Percentiles rank a stretch among this genome's conserved stretches.
phyloP scores from a whole-genome alignment of 108 stramenopile genomes.

The Asterionellopsis glacialis region DNA sequence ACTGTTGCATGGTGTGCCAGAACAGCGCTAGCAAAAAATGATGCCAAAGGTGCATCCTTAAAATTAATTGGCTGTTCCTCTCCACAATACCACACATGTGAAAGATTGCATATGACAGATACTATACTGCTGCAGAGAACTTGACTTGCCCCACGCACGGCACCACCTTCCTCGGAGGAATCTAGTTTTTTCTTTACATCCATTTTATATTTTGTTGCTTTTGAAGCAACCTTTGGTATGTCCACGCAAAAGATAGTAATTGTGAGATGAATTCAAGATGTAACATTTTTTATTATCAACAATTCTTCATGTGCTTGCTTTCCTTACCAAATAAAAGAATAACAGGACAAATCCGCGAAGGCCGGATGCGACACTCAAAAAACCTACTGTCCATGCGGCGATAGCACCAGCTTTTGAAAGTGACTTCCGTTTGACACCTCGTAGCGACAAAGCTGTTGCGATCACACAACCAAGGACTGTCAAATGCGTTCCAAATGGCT shows the following conservation, averaged over 20 bases:
- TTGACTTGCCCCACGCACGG: constrained; percentile 58
- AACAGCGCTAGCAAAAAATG: constrained; percentile 54
- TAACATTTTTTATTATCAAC: too few species aligned
- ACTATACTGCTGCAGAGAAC: constrained; percentile 68
- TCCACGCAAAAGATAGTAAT: too few species aligned
- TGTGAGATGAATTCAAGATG: too few species aligned
- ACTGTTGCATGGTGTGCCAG: constrained; percentile 78
- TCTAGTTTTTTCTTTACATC: constrained; percentile 46
- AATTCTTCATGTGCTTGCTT: too few species aligned
- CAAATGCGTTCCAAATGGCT: constrained; percentile 39
- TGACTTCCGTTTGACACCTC: constrained; percentile 45
- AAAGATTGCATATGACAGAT: constrained; percentile 42
- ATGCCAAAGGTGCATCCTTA: constrained; percentile 16
- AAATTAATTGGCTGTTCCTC: constrained; percentile 30
- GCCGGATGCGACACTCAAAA: constrained; percentile 51
- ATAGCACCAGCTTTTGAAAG: constrained; percentile 54
- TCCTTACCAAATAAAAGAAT: constrained; percentile 51
- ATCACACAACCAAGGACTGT: constrained; percentile 19
- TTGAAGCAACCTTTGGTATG: constrained; percentile 35
- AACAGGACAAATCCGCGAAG: constrained; percentile 64
- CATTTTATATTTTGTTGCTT: constrained; percentile 69
- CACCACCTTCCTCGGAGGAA: constrained; percentile 27
- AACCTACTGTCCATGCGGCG: constrained; percentile 67
- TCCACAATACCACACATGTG: constrained; percentile 51
- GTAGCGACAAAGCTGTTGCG: constrained; percentile 29